phyloP scores from a whole-genome alignment of 2,329 filamentous ascomycete species.

The Drechslera avenae region DNA sequence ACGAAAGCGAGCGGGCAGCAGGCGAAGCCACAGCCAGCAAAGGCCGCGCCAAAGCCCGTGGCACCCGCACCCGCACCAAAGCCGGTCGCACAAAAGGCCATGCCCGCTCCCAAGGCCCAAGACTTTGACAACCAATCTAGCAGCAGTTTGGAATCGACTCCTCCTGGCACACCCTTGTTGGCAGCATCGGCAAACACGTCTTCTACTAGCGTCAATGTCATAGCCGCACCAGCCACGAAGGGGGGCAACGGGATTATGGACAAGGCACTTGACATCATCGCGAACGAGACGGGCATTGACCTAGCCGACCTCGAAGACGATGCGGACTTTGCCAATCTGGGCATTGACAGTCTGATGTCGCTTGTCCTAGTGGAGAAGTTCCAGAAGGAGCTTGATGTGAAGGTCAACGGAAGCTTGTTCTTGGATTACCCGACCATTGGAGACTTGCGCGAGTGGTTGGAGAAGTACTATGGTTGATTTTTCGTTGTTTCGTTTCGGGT shows the following conservation, averaged over 20 bases:
- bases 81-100: background rate
- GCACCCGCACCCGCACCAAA: background rate
- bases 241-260: slow-evolving; percentile 5
- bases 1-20: background rate
- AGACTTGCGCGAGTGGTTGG: slow-evolving; percentile 24
- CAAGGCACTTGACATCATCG: slow-evolving; percentile 24
- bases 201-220: slow-evolving; percentile 3
- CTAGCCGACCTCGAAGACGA: slow-evolving; percentile 26
- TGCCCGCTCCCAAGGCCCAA: background rate
- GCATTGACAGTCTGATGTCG: slow-evolving; percentile 36
- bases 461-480: slow-evolving; percentile 19
- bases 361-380: slow-evolving; percentile 31
- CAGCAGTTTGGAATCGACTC: background rate
- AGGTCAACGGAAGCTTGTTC: slow-evolving; percentile 24
- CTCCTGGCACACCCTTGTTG: background rate
- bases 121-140: too few species aligned
- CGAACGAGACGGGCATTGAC: slow-evolving; percentile 25
- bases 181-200: slow-evolving; percentile 1
- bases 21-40: background rate
- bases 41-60: background rate
- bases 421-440: slow-evolving; percentile 33
- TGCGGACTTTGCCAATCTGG: slow-evolving; percentile 28
- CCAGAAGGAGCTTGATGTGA: slow-evolving; percentile 24
- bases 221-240: background rate
- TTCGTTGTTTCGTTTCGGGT: background rate